These are phyloP conservation scores for Aphanocladium album DNA, from an alignment of 2,329 filamentous ascomycete species.

Conservation along the genomic window DNA sequence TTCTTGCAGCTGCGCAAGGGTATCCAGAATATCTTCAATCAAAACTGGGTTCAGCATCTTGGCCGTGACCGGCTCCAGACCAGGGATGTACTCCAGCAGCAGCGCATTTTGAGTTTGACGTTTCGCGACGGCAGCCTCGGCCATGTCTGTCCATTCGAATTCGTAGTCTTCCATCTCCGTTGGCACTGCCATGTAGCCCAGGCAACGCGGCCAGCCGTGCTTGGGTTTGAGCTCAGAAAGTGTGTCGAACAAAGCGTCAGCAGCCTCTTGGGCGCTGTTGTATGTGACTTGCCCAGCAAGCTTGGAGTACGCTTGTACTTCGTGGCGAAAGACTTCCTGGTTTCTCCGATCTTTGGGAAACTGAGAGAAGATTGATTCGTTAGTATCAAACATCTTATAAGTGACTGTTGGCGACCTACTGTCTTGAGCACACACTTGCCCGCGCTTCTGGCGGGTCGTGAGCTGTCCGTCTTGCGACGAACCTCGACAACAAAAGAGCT, in stretches of 20 bases:
- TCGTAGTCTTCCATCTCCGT: not conserved
- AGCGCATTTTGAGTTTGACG: conserved; percentile 4
- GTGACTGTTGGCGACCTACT: not conserved
- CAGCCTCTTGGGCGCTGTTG: not conserved
- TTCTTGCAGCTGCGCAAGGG: conserved; percentile 1
- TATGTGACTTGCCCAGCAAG: not conserved
- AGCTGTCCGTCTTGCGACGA: conserved; percentile 2
- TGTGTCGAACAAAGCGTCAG: not conserved
- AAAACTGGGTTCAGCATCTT: not conserved
- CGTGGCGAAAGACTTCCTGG: not conserved
- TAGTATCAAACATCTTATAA: not conserved
- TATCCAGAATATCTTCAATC: not conserved
- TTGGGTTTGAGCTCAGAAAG: not conserved
- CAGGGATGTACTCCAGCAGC: conserved; percentile 5
- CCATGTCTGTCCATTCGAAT: conserved; percentile 7
- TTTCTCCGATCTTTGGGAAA: not conserved
- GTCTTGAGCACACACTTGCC: conserved; percentile 3
- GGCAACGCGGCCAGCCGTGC: conserved; percentile 1
- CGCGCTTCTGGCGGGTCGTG: not conserved
- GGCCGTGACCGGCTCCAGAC: not conserved
- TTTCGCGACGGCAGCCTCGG: not conserved
- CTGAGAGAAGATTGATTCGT: not conserved
- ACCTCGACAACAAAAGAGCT: not conserved
- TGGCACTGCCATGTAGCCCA: not conserved
- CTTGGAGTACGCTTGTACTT: not conserved